Evolutionary conservation across 805 yeast species (phyloP).

Genomic region (Lipomyces sp.): DNA sequence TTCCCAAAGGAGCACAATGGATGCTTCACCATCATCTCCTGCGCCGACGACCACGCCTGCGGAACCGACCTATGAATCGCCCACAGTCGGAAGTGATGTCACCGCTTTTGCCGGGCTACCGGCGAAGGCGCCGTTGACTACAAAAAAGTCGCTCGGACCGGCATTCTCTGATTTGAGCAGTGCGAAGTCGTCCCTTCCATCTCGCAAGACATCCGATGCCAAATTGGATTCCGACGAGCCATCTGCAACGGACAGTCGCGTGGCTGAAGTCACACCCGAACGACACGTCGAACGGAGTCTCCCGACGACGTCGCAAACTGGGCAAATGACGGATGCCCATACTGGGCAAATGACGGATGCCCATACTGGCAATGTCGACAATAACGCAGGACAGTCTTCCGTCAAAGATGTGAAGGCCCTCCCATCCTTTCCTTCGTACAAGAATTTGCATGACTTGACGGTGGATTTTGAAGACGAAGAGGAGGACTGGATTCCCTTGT

Average conservation of each 20-base stretch:
- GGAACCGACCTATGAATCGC: not conserved
- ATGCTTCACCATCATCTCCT: too few relatives aligned
- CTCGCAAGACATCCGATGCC: slow-evolving; percentile 5
- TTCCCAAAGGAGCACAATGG: too few relatives aligned
- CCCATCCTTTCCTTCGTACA: slow-evolving; percentile 18
- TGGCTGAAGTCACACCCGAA: not conserved
- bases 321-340: too few relatives aligned
- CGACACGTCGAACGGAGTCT: too few relatives aligned
- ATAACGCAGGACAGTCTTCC: too few relatives aligned
- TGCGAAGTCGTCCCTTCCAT: slow-evolving; percentile 2
- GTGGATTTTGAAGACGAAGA: slow-evolving; percentile 22
- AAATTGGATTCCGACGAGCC: not conserved
- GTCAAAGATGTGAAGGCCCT: not conserved
- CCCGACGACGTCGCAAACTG: too few relatives aligned
- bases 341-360: too few relatives aligned
- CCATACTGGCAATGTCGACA: too few relatives aligned
- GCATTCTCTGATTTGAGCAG: slow-evolving; percentile 8
- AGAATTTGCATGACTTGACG: slow-evolving; percentile 9
- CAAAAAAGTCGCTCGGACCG: slow-evolving; percentile 20
- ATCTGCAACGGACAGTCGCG: not conserved
- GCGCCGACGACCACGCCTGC: not conserved
- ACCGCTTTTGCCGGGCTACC: slow-evolving; percentile 21
- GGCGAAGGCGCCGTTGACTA: slow-evolving; percentile 23
- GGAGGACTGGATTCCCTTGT: slow-evolving; percentile 31
- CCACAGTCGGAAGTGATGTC: too few relatives aligned